These are phyloP conservation scores for Sugiyamaella floridensis DNA, from an alignment of 805 yeast species.

Conservation along the genomic window DNA sequence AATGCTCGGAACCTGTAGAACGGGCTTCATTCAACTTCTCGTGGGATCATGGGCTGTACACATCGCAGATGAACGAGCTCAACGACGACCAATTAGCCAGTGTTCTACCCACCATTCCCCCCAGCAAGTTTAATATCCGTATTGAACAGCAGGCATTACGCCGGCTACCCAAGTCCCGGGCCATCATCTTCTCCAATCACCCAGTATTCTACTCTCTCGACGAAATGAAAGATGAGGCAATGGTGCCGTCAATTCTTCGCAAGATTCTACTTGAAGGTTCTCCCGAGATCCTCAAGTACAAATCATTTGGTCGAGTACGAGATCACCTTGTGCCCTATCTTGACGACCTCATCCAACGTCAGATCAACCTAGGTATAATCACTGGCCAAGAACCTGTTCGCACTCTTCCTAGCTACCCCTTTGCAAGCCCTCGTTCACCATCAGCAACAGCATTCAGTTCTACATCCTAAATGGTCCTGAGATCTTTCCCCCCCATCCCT, in stretches of 20 bases:
- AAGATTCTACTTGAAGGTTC: slow-evolving; percentile 63
- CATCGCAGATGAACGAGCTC: slow-evolving; percentile 50
- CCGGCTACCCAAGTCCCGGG: slow-evolving; percentile 55
- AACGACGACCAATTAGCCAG: slow-evolving; percentile 39
- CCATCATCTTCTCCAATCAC: slow-evolving; percentile 68
- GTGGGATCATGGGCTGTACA: slow-evolving; percentile 60
- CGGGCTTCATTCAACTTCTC: slow-evolving; percentile 70
- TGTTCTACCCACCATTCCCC: slow-evolving; percentile 26
- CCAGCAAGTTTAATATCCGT: slow-evolving; percentile 55
- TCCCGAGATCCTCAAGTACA: slow-evolving; percentile 56
- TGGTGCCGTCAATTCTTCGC: slow-evolving; percentile 56
- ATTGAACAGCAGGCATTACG: slow-evolving; percentile 69
- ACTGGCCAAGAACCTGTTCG: slow-evolving; percentile 9
- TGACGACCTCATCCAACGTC: slow-evolving; percentile 51
- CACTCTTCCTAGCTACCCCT: slow-evolving; percentile 36
- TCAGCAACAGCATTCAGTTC: too few species aligned
- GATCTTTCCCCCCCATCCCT: too few species aligned
- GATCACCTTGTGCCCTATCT: slow-evolving; percentile 55
- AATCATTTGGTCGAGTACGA: slow-evolving; percentile 51
- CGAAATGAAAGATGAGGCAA: slow-evolving; percentile 73
- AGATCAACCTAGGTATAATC: slow-evolving; percentile 50
- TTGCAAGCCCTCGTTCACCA: slow-evolving; percentile 35
- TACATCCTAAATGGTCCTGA: too few species aligned
- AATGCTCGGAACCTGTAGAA: slow-evolving; percentile 57
- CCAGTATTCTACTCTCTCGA: slow-evolving; percentile 67